Evolutionary conservation across 331 rosid genomes (phyloP).

Genomic region (Rhamnella rubrinervis): DNA sequence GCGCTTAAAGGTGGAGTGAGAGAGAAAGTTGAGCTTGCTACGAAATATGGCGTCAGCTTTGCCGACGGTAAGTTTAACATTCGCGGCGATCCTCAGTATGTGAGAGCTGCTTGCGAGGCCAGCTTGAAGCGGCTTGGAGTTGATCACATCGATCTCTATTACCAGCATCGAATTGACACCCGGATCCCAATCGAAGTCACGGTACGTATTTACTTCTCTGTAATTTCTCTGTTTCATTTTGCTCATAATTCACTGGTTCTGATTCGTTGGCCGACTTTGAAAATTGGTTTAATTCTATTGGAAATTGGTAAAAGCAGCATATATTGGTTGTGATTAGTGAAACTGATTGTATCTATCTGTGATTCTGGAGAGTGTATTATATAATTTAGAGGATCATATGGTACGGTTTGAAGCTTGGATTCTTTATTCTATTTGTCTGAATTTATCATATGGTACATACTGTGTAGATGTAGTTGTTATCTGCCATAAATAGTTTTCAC

Average conservation of each 20-base stretch:
- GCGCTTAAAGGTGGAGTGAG: neutral
- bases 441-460: too few species aligned
- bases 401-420: too few species aligned
- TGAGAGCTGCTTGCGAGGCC: constrained; percentile 42
- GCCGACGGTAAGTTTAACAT: neutral
- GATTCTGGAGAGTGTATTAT: too few species aligned
- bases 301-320: too few species aligned
- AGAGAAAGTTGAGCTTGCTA: constrained; percentile 2
- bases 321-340: too few species aligned
- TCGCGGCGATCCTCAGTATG: neutral
- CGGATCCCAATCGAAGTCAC: constrained; percentile 74
- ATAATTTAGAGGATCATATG: too few species aligned
- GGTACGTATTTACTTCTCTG: constrained; percentile 25
- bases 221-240: neutral
- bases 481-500: too few species aligned
- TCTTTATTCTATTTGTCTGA: too few species aligned
- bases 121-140: constrained; percentile 60
- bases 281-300: neutral
- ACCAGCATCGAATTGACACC: constrained; percentile 62
- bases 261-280: neutral
- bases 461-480: too few species aligned
- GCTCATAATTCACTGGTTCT: neutral
- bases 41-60: neutral
- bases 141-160: constrained; percentile 63
- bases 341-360: too few species aligned